Conservation (phyloP, 768 basidiomycete species). For the Trametes meyenii region DNA sequence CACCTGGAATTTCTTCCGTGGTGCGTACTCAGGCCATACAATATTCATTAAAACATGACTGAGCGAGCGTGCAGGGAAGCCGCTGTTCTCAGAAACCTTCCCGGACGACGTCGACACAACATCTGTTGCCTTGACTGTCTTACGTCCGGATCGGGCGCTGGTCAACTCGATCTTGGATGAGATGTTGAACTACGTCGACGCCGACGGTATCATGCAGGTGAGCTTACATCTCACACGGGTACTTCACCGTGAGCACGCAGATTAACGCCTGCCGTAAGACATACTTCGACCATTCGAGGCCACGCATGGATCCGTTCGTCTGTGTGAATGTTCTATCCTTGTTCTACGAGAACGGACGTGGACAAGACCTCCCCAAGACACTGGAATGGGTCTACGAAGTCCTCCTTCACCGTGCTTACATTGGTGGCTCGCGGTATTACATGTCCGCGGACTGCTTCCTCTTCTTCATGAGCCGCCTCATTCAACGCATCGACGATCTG, state of each 20-base stretch:
- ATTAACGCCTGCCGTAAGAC: slow-evolving; percentile 37
- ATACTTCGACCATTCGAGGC: slow-evolving; percentile 54
- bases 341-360: slow-evolving; percentile 54
- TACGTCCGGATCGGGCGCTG: slow-evolving; percentile 35
- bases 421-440: slow-evolving; percentile 60
- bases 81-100: slow-evolving; percentile 35
- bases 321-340: slow-evolving; percentile 53
- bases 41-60: background rate
- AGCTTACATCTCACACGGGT: background rate
- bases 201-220: slow-evolving; percentile 49
- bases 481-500: slow-evolving; percentile 38
- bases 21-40: slow-evolving; percentile 20
- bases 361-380: slow-evolving; percentile 46
- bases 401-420: slow-evolving; percentile 53
- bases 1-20: slow-evolving; percentile 61
- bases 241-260: background rate
- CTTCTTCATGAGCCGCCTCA: slow-evolving; percentile 51
- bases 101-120: slow-evolving; percentile 64
- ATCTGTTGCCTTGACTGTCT: slow-evolving; percentile 52
- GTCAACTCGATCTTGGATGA: slow-evolving; percentile 55
- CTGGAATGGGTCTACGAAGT: slow-evolving; percentile 53
- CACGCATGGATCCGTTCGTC: slow-evolving; percentile 56
- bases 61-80: slow-evolving; percentile 8
- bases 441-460: slow-evolving; percentile 54
- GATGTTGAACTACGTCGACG: slow-evolving; percentile 52